phyloP scores from a whole-genome alignment of 1,284 basidiomycete genomes.

The Boletus hoseneyae region DNA sequence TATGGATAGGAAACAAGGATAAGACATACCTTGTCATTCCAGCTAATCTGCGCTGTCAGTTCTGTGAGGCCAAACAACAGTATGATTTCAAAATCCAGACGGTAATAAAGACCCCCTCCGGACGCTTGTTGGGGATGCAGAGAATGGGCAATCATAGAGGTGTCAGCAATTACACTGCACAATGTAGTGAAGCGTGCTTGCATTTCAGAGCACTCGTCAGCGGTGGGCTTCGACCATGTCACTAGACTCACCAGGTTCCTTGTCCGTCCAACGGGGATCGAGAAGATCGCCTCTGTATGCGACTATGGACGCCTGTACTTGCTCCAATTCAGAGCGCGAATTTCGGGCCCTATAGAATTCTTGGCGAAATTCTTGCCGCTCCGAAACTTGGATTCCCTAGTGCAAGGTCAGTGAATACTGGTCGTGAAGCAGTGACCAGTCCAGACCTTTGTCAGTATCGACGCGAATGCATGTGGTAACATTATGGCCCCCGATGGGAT shows the following conservation, averaged over 20 bases:
- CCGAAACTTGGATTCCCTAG: slow-evolving; percentile 32
- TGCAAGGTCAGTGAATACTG: not conserved
- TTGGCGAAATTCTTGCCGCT: slow-evolving; percentile 30
- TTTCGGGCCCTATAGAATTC: not conserved
- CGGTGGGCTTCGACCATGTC: too few relatives aligned
- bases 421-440: too few relatives aligned
- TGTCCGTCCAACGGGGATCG: slow-evolving; percentile 21
- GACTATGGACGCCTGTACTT: slow-evolving; percentile 6
- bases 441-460: slow-evolving; percentile 32
- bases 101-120: slow-evolving; percentile 13
- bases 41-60: slow-evolving; percentile 26
- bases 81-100: slow-evolving; percentile 16
- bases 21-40: slow-evolving; percentile 16
- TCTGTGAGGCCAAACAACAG: slow-evolving; percentile 27
- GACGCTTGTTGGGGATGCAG: not conserved
- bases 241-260: slow-evolving; percentile 11
- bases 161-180: slow-evolving; percentile 18
- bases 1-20: not conserved
- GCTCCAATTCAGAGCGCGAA: not conserved
- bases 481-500: slow-evolving; percentile 14
- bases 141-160: not conserved
- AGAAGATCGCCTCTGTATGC: slow-evolving; percentile 14
- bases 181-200: slow-evolving; percentile 17
- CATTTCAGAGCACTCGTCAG: not conserved
- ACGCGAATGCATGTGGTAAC: slow-evolving; percentile 27